Conservation (phyloP, 495 filamentous ascomycete genomes). For the Physcia stellaris region DNA sequence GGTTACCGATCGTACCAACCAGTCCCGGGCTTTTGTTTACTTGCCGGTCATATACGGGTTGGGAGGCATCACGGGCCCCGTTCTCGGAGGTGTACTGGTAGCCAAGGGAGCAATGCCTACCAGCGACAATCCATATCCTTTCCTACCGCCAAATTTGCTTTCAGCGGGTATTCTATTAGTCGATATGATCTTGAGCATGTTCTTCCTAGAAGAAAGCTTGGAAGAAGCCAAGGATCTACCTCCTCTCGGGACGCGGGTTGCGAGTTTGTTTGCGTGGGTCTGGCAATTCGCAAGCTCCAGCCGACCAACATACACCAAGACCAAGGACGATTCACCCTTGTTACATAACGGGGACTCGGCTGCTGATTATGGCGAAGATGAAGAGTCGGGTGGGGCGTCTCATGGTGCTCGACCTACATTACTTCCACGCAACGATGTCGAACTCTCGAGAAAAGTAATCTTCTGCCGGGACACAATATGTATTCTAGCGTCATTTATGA, state of each 20-base stretch:
- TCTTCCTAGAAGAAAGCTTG: conserved; percentile 83
- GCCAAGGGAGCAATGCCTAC: conserved; percentile 35
- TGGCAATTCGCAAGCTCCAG: conserved; percentile 58
- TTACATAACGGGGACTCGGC: conserved; percentile 20
- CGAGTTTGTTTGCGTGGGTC: conserved; percentile 50
- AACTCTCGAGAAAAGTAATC: conserved; percentile 35
- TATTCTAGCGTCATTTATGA: conserved; percentile 65
- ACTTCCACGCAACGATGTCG: conserved; percentile 25
- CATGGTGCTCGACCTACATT: conserved; percentile 22
- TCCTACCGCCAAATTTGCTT: conserved; percentile 70
- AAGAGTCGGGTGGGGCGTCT: conserved; percentile 14
- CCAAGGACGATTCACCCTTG: conserved; percentile 3
- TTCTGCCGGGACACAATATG: conserved; percentile 69
- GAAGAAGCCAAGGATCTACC: conserved; percentile 55
- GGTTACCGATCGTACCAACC: conserved; percentile 88
- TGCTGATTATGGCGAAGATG: conserved; percentile 21
- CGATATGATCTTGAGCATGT: conserved; percentile 54
- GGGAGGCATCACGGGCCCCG: conserved; percentile 82
- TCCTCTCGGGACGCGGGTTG: conserved; percentile 42
- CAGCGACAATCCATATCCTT: conserved; percentile 54
- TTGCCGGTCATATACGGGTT: conserved; percentile 87
- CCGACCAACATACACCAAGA: conserved; percentile 43
- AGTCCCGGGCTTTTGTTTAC: conserved; percentile 81
- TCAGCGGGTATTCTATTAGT: conserved; percentile 54
- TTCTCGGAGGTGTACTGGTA: conserved; percentile 75